Conservation (phyloP, 2,329 filamentous ascomycete species). For the Cyclaneusma minus region DNA sequence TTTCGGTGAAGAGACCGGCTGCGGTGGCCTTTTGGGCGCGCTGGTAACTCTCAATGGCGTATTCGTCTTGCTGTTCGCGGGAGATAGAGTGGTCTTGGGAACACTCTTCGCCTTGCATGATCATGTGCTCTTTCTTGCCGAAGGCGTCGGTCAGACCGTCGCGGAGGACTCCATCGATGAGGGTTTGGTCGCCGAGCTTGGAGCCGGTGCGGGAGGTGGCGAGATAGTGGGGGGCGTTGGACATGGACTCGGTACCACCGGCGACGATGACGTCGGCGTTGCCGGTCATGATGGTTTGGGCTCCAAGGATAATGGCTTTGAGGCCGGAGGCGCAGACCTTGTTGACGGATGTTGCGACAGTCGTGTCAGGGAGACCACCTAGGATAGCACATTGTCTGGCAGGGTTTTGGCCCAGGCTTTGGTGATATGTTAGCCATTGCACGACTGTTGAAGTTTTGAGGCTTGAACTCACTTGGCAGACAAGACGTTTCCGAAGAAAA, state of each 20-base stretch:
- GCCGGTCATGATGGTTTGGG: conserved; percentile 94
- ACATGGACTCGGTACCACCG: conserved; percentile 96
- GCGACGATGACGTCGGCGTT: conserved; percentile 87
- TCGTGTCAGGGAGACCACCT: conserved; percentile 67
- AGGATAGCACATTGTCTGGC: conserved; percentile 85
- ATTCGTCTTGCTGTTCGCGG: conserved; percentile 82
- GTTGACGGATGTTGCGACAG: conserved; percentile 87
- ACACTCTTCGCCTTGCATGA: conserved; percentile 82
- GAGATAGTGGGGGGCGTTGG: conserved; percentile 92
- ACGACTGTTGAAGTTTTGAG: conserved; percentile 1
- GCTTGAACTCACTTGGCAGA: conserved; percentile 62
- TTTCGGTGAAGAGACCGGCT: conserved; percentile 74
- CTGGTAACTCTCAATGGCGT: conserved; percentile 90
- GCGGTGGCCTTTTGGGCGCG: conserved; percentile 79
- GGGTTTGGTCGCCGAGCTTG: conserved; percentile 83
- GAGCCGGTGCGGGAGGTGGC: conserved; percentile 71
- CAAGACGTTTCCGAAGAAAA: conserved; percentile 96
- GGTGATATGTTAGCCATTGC: conserved; percentile 6
- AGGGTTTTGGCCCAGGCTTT: conserved; percentile 92
- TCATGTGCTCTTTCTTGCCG: conserved; percentile 90
- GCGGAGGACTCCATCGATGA: conserved; percentile 85
- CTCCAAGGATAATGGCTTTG: conserved; percentile 87
- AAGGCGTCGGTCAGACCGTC: conserved; percentile 92
- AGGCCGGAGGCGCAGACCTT: conserved; percentile 95
- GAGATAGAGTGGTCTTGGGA: conserved; percentile 66